phyloP scores from a whole-genome alignment of 495 filamentous ascomycete species.

The Penicillium flavigenum region DNA sequence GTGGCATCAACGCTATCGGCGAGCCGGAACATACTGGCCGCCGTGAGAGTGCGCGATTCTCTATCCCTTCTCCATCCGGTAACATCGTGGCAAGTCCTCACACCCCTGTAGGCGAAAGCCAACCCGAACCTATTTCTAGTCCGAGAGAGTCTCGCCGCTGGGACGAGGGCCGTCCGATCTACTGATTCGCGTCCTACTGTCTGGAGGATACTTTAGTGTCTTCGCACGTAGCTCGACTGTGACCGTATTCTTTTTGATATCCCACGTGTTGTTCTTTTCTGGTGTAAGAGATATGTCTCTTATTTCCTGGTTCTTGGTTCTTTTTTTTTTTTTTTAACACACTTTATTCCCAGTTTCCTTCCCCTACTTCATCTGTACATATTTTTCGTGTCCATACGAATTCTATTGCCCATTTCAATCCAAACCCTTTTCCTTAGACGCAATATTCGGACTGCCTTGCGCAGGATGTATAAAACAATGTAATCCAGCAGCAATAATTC shows the following conservation, averaged over 20 bases:
- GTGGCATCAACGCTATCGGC: constrained; percentile 52
- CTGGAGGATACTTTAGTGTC: constrained; percentile 6
- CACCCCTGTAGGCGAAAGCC: constrained; percentile 33
- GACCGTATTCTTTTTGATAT: constrained; percentile 20
- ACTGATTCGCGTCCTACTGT: constrained; percentile 39
- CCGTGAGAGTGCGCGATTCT: constrained; percentile 48
- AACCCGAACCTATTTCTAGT: constrained; percentile 26
- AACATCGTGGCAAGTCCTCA: constrained; percentile 31
- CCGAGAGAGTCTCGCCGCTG: constrained; percentile 49
- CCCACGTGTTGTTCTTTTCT: constrained; percentile 11
- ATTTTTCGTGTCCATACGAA: constrained; percentile 12
- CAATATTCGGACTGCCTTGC: background rate
- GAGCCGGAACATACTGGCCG: constrained; percentile 32
- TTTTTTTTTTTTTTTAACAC: background rate
- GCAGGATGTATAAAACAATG: background rate
- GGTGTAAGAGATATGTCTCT: constrained; percentile 16
- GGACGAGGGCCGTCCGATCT: constrained; percentile 66
- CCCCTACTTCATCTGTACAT: constrained; percentile 18
- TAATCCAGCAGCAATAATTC: background rate
- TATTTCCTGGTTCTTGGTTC: constrained; percentile 6
- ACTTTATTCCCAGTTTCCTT: constrained; percentile 1
- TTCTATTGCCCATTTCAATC: background rate
- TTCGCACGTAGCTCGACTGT: constrained; percentile 13
- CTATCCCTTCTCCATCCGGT: constrained; percentile 26
- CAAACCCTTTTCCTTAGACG: background rate